Conservation (phyloP, 345 rosid species). For the Arabidopsis suecica region DNA sequence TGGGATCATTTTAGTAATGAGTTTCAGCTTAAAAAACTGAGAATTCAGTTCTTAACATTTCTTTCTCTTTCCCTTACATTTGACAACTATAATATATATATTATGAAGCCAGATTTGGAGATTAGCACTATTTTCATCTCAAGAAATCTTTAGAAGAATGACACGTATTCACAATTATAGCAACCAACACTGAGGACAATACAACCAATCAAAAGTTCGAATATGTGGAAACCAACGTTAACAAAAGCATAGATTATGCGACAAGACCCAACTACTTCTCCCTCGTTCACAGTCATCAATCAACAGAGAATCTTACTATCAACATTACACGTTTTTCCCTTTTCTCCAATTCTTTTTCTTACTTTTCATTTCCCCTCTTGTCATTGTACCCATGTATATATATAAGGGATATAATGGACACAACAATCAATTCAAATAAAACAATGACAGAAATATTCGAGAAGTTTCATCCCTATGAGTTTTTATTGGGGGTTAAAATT, state of each 20-base stretch:
- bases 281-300: slow-evolving; percentile 35
- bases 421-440: slow-evolving; percentile 3
- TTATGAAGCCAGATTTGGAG: neutral
- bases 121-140: no score
- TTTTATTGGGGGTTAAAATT: no score
- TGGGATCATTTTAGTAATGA: neutral
- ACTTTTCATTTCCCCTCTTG: slow-evolving; percentile 24
- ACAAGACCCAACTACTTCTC: slow-evolving; percentile 47
- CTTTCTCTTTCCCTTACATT: neutral
- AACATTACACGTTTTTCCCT: slow-evolving; percentile 31
- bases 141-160: slow-evolving; percentile 1
- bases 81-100: neutral
- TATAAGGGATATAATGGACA: slow-evolving; percentile 1
- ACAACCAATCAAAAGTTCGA: slow-evolving; percentile 32
- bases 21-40: neutral
- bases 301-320: slow-evolving; percentile 45
- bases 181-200: slow-evolving; percentile 28
- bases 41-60: neutral
- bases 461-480: neutral
- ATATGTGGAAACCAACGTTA: slow-evolving; percentile 41
- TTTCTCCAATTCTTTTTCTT: slow-evolving; percentile 22
- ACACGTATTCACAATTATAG: slow-evolving; percentile 25
- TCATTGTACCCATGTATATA: slow-evolving; percentile 23
- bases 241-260: slow-evolving; percentile 40
- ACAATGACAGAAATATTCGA: neutral